Base-by-base conservation (phyloP, 2,329 filamentous ascomycete species). In the Blastomyces percursus region DNA sequence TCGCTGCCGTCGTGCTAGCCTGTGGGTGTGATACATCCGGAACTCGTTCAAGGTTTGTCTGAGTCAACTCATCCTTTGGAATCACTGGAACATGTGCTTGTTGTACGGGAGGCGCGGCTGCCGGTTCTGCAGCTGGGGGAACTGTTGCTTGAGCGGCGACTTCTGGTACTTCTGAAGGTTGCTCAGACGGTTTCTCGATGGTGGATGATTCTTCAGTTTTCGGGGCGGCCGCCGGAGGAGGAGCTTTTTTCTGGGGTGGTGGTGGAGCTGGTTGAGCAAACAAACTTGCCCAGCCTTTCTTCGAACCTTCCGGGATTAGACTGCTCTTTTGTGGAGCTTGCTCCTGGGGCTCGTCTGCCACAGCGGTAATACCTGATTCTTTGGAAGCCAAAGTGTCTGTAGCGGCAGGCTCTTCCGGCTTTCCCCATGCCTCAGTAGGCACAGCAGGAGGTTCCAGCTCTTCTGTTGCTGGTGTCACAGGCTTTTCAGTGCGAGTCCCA, bases 31-130 rank as follows among this genome's bases (percentile, higher is more conserved):
- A 96, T 62, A 82, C 83, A 77, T 96, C 92, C 67, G 86, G 88
- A 69, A 97, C 82, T 77, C 93, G 90, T 74, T 96, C 92, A 63
- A 97, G 87, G 76, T 97, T 97, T 69, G 87, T 88, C 78, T 93
- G 87, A 35, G 93, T 97, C 67, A 97, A 83, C 71, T 92, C 86
- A 74, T 91, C 90, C 76, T 89, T 87, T 30, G 90, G 84, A 19
- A 89, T 87, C 57, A 83, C 82, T 38, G 70, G 68, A 19, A 71
- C 69, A 62, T 75, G 75, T 61, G 77, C 74, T 64, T 72, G 65
- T 46, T 78, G 75, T 61, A 79, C 72, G 30, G 78, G 74, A 24
- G 68, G 70, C 62, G 71, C 66, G 44, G 73, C 70, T 35, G 76
- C 72, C 68, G 79, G 74, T 42, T 73, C 75, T 30, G 61, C 8